These are phyloP conservation scores for Candida odintsovae DNA, from an alignment of 805 yeast species.

Conservation along the genomic window DNA sequence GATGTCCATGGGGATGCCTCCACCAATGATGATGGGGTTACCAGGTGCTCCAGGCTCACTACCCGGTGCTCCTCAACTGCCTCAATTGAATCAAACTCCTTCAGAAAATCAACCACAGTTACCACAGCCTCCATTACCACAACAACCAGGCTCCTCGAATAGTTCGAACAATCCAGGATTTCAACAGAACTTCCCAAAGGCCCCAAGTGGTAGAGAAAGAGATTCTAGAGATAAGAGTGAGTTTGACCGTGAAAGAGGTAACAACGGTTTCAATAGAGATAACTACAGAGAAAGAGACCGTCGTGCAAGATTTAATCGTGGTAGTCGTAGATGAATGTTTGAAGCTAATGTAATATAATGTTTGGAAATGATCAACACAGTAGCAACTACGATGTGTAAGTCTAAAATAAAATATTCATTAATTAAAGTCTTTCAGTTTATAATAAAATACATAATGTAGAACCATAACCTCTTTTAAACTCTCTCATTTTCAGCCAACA, in stretches of 20 bases:
- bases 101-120: conserved; percentile 4
- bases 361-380: background rate
- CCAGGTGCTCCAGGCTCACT: conserved; percentile 22
- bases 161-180: background rate
- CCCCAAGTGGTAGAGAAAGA: conserved; percentile 12
- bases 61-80: conserved; percentile 19
- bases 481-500: conserved; percentile 24
- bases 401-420: background rate
- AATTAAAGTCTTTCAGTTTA: background rate
- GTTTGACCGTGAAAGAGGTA: conserved; percentile 12
- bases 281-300: conserved; percentile 21
- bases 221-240: conserved; percentile 16
- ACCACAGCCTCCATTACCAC: conserved; percentile 2
- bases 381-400: background rate
- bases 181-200: conserved; percentile 7
- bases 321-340: conserved; percentile 10
- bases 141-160: background rate
- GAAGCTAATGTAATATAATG: background rate
- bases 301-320: conserved; percentile 14
- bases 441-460: background rate
- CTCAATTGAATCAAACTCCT: conserved; percentile 5
- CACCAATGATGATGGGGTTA: conserved; percentile 28
- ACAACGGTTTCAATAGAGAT: conserved; percentile 3
- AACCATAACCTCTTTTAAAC: background rate
- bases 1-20: conserved; percentile 32